Conservation (phyloP, 768 basidiomycete species). For the Mycena metata region DNA sequence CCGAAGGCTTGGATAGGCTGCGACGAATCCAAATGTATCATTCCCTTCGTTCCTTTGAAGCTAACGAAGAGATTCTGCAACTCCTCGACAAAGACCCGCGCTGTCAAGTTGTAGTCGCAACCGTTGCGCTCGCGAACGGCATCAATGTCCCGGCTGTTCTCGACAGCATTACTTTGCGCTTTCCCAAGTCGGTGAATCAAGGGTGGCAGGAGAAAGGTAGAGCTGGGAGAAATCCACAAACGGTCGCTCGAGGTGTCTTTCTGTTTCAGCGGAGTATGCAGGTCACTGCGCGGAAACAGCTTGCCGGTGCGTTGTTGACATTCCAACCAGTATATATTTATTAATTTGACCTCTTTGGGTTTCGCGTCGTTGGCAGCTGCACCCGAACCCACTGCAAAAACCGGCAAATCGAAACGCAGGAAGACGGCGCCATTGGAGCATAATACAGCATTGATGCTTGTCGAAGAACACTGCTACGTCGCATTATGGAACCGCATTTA, state of each 20-base stretch:
- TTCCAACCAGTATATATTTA: neutral
- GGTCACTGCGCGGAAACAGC: neutral
- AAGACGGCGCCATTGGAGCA: neutral
- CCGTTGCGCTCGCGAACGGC: slow-evolving; percentile 8
- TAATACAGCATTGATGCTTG: neutral
- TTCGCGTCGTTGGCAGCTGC: neutral
- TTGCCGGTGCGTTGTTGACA: neutral
- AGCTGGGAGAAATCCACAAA: neutral
- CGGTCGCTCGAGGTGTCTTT: neutral
- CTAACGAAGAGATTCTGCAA: neutral
- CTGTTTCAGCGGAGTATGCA: neutral
- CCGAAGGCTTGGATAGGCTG: neutral
- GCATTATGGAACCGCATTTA: neutral
- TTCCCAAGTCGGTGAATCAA: neutral
- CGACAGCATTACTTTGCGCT: neutral
- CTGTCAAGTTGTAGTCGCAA: neutral
- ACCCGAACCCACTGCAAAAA: neutral
- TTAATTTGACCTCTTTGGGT: neutral
- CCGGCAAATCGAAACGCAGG: neutral
- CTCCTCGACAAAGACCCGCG: neutral
- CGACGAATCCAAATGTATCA: slow-evolving; percentile 1
- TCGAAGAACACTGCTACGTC: neutral
- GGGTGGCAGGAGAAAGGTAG: slow-evolving; percentile 5
- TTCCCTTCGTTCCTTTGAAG: neutral
- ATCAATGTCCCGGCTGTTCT: neutral